Evolutionary conservation across 345 rosid species (phyloP).

Genomic region (Hirschfeldia incana): DNA sequence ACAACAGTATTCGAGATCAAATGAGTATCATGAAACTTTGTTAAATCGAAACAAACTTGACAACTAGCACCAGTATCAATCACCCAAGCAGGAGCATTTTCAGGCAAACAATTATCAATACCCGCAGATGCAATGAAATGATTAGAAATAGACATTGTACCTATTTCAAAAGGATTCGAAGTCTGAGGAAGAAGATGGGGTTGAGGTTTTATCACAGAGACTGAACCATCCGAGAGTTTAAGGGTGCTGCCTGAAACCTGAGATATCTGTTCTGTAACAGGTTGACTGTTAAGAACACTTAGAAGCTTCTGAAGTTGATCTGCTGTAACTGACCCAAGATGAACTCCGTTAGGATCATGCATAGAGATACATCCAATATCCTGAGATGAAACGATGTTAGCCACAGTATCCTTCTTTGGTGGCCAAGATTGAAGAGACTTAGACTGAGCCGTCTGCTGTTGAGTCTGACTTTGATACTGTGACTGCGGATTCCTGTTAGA

Average conservation of each 20-base stretch:
- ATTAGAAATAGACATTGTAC: neutral
- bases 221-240: no score
- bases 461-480: no score
- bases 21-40: neutral
- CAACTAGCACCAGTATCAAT: neutral
- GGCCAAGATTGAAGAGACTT: no score
- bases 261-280: neutral
- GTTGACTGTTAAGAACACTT: no score
- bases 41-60: neutral
- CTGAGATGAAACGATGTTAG: no score
- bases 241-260: neutral
- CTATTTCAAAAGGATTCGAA: neutral
- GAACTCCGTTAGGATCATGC: neutral
- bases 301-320: neutral
- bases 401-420: no score
- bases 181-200: no score
- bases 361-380: neutral
- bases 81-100: neutral
- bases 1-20: neutral
- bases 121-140: no score
- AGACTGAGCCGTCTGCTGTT: no score
- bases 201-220: no score
- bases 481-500: no score
- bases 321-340: neutral
- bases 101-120: neutral